Evolutionary conservation across 2,329 filamentous ascomycete genomes (phyloP).

Genomic region (Tolypocladium pustulatum): DNA sequence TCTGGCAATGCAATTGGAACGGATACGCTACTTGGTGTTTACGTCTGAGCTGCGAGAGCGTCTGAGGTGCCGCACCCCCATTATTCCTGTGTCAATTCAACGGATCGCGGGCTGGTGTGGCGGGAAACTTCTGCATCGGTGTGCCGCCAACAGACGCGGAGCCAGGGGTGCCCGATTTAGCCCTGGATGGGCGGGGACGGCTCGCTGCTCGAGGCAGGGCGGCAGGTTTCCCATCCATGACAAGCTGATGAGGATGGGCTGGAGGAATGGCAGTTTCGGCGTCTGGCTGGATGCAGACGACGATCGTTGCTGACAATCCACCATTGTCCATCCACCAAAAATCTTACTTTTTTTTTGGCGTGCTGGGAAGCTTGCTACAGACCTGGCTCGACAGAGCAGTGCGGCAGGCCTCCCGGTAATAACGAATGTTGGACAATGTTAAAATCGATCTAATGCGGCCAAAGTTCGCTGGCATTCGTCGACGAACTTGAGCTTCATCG

Average conservation of each 20-base stretch:
- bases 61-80: background rate
- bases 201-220: background rate
- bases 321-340: background rate
- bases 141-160: background rate
- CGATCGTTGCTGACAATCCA: background rate
- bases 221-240: background rate
- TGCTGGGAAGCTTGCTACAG: background rate
- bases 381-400: background rate
- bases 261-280: too few species aligned
- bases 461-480: background rate
- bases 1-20: background rate
- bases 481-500: background rate
- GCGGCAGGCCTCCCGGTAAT: background rate
- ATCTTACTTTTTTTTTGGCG: conserved; percentile 1
- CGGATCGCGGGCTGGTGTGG: background rate
- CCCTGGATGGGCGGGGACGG: background rate
- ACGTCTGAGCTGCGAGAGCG: background rate
- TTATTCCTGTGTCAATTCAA: background rate
- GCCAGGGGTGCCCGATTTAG: background rate
- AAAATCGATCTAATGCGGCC: background rate
- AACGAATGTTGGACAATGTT: background rate
- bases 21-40: background rate
- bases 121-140: background rate
- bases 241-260: background rate
- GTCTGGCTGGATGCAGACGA: background rate